phyloP scores from a whole-genome alignment of 352 stramenopile genomes.

The Phytophthora litchii region DNA sequence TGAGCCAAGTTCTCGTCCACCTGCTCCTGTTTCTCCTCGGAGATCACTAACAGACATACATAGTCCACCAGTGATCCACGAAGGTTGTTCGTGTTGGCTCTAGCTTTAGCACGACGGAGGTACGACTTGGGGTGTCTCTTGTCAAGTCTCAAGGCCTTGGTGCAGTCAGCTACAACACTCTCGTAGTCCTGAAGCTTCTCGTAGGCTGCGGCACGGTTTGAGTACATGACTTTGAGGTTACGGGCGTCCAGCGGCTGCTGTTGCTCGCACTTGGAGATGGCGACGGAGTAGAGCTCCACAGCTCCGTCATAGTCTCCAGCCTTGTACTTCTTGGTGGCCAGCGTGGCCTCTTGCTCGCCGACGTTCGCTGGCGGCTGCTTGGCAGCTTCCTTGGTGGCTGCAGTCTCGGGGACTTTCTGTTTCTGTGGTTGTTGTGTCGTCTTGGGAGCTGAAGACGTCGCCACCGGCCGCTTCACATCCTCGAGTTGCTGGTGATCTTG shows the following conservation, averaged over 20 bases:
- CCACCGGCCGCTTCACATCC: slow-evolving; percentile 40
- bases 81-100: slow-evolving; percentile 52
- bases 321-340: slow-evolving; percentile 85
- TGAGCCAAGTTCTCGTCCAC: slow-evolving; percentile 70
- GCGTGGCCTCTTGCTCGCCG: slow-evolving; percentile 67
- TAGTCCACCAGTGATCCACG: slow-evolving; percentile 78
- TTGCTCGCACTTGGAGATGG: slow-evolving; percentile 68
- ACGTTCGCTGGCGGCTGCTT: slow-evolving; percentile 30
- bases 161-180: slow-evolving; percentile 69
- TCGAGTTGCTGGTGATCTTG: slow-evolving; percentile 38
- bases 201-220: slow-evolving; percentile 78
- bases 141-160: slow-evolving; percentile 62
- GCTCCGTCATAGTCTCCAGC: slow-evolving; percentile 66
- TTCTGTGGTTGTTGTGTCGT: slow-evolving; percentile 36
- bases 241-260: slow-evolving; percentile 61
- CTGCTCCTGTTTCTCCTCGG: slow-evolving; percentile 77
- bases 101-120: slow-evolving; percentile 75
- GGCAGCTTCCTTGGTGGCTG: slow-evolving; percentile 35
- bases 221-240: slow-evolving; percentile 89
- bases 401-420: slow-evolving; percentile 22
- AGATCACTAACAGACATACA: slow-evolving; percentile 79
- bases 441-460: slow-evolving; percentile 17
- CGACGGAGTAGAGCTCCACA: slow-evolving; percentile 70
- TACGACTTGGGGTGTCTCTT: slow-evolving; percentile 82
- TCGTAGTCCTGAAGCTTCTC: slow-evolving; percentile 71